phyloP scores from a whole-genome alignment of 2,329 filamentous ascomycete species.

The Apiospora sp. region DNA sequence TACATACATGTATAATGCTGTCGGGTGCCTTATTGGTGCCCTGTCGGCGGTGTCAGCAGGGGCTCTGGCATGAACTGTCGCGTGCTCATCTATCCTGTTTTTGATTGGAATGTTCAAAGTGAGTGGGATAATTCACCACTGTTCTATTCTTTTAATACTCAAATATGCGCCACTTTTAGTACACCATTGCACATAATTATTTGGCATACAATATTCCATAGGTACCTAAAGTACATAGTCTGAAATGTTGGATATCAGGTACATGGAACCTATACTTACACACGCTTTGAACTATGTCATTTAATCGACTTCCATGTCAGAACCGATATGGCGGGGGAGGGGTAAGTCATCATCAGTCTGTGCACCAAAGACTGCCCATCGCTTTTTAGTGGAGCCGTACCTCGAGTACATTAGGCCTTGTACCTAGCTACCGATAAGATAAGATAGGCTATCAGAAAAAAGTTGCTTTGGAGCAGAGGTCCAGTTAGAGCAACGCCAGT shows the following conservation, averaged over 20 bases:
- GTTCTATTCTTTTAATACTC: not conserved
- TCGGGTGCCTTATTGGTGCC: not conserved
- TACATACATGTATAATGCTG: not conserved
- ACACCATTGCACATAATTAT: not conserved
- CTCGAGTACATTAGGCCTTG: not conserved
- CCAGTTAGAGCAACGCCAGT: not conserved
- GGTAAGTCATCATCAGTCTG: not conserved
- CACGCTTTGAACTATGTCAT: too few species aligned
- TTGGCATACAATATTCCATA: not conserved
- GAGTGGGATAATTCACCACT: not conserved
- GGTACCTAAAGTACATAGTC: not conserved
- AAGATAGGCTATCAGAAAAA: slow-evolving; percentile 13
- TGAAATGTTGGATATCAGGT: not conserved
- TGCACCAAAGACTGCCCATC: not conserved
- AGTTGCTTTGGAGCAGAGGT: slow-evolving; percentile 9
- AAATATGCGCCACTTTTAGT: not conserved
- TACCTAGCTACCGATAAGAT: slow-evolving; percentile 7
- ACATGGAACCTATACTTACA: not conserved
- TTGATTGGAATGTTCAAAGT: not conserved
- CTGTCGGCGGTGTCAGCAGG: not conserved
- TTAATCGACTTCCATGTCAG: too few species aligned
- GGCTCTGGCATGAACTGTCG: slow-evolving; percentile 15
- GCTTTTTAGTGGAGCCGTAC: not conserved
- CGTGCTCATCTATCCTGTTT: slow-evolving; percentile 8
- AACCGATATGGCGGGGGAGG: not conserved